Conservation (phyloP, 2,329 filamentous ascomycete genomes). For the Aspergillus sp. region DNA sequence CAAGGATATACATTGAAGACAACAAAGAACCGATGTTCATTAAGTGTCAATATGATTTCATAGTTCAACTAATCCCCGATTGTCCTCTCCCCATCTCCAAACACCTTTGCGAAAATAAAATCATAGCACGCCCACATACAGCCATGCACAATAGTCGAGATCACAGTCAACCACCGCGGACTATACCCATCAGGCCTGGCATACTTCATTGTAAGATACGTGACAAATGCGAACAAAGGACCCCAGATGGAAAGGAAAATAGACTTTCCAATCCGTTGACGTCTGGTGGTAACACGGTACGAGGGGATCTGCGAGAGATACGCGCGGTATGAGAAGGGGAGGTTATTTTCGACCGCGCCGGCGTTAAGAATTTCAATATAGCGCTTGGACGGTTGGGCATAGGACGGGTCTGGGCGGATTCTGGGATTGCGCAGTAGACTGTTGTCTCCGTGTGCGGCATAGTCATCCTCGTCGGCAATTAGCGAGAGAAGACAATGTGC, state of each 20-base stretch:
- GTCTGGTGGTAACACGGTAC: conserved; percentile 61
- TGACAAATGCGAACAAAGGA: conserved; percentile 52
- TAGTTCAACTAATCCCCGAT: conserved; percentile 18
- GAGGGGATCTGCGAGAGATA: conserved; percentile 64
- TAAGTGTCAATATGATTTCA: conserved; percentile 2
- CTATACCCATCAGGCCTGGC: conserved; percentile 60
- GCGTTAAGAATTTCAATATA: conserved; percentile 75
- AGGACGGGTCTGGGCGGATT: conserved; percentile 58
- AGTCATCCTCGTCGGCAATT: conserved; percentile 23
- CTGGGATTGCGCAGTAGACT: conserved; percentile 30
- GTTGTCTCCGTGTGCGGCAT: not conserved
- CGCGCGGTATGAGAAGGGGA: conserved; percentile 69
- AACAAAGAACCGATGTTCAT: not conserved
- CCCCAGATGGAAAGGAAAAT: conserved; percentile 57
- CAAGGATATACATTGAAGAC: too few species aligned
- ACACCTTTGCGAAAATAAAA: conserved; percentile 55
- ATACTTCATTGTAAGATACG: conserved; percentile 39
- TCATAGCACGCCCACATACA: conserved; percentile 62
- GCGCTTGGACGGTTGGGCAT: conserved; percentile 74
- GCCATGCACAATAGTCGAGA: conserved; percentile 49
- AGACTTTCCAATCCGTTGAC: conserved; percentile 60
- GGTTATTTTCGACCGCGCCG: conserved; percentile 70
- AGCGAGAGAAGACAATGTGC: conserved; percentile 81
- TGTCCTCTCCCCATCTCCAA: conserved; percentile 80
- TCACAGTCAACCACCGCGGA: conserved; percentile 59